phyloP scores from a whole-genome alignment of 106 monocot species.

The Dendrobium officinale region DNA sequence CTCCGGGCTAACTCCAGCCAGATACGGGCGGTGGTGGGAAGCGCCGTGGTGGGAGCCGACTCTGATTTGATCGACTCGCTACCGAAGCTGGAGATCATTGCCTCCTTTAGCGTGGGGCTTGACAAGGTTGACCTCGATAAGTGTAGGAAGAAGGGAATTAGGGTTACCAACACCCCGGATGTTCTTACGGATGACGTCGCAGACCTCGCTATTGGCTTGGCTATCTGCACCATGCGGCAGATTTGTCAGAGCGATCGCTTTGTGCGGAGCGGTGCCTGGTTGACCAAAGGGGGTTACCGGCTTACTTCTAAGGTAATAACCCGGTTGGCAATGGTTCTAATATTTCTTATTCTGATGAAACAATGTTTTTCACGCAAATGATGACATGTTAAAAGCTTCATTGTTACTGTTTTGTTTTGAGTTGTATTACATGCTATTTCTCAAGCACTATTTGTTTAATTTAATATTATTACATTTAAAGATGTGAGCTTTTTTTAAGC shows the following conservation, averaged over 20 bases:
- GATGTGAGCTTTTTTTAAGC: too few species aligned
- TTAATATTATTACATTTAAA: too few species aligned
- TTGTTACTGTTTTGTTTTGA: too few species aligned
- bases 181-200: constrained; percentile 75
- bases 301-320: constrained; percentile 48
- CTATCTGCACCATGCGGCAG: constrained; percentile 50
- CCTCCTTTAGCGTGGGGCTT: constrained; percentile 59
- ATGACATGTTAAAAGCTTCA: too few species aligned
- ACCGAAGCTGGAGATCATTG: constrained; percentile 66
- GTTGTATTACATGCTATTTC: too few species aligned
- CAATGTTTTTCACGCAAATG: too few species aligned
- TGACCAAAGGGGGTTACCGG: constrained; percentile 27
- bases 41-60: constrained; percentile 41
- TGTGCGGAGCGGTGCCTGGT: constrained; percentile 47
- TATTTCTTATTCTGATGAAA: too few species aligned
- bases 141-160: constrained; percentile 60
- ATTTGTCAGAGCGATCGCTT: constrained; percentile 45
- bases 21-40: constrained; percentile 63
- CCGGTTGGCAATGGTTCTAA: not conserved
- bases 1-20: constrained; percentile 26
- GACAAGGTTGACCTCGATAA: constrained; percentile 67
- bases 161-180: constrained; percentile 75
- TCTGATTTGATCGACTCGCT: constrained; percentile 62
- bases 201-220: constrained; percentile 71
- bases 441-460: too few species aligned